phyloP scores from a whole-genome alignment of 176 grass and related monocot genomes.

The Puccinellia tenuiflora region DNA sequence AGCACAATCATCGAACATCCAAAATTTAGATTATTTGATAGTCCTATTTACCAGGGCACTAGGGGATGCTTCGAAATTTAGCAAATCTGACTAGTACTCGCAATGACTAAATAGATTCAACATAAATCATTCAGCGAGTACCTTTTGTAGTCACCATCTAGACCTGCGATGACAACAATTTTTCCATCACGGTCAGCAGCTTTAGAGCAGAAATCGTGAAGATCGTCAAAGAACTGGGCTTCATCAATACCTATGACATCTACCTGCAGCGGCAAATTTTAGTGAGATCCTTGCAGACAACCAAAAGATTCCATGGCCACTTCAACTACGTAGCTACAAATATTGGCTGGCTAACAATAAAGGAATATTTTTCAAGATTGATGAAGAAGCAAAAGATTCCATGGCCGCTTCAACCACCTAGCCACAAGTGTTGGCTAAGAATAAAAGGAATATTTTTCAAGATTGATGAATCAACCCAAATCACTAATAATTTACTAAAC shows the following conservation, averaged over 20 bases:
- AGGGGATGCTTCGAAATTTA: background rate
- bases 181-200: constrained; percentile 83
- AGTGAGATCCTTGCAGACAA: constrained; percentile 1
- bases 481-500: background rate
- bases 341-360: background rate
- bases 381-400: background rate
- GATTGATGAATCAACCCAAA: background rate
- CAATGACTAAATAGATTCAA: background rate
- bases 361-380: background rate
- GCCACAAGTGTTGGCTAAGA: background rate
- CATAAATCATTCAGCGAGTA: constrained; percentile 15
- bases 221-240: constrained; percentile 88
- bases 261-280: constrained; percentile 38
- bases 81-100: background rate
- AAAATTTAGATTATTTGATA: background rate
- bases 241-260: constrained; percentile 98
- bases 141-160: constrained; percentile 97
- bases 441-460: background rate
- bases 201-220: constrained; percentile 85
- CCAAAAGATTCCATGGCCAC: background rate
- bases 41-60: background rate
- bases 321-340: background rate
- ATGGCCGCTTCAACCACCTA: background rate
- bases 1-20: background rate
- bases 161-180: constrained; percentile 68